Evolutionary conservation across 1,284 basidiomycete genomes (phyloP), one percentile per base, ranked within the genome.

Genomic region (Phlebopus sp.): DNA sequence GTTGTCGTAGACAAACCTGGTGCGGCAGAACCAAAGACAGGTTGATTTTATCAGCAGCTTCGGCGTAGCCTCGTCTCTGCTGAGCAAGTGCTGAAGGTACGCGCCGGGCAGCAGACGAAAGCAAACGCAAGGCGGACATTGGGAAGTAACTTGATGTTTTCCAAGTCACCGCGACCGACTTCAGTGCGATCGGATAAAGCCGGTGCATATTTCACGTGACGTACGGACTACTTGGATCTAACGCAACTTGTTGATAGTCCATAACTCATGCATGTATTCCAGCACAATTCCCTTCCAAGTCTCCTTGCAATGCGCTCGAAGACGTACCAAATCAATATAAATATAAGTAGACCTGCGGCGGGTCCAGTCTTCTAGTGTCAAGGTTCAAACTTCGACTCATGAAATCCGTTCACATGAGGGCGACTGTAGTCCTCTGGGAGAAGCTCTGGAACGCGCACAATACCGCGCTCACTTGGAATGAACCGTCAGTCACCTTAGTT

Each of bases 1-100:
- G 27, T 42, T 11, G 47, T 46, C 37, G 6, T 6, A 31, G 37
- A 81, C 85, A 55, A 53, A 95, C 94, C 78, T 96, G 85, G 74
- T 97, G 93, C 51, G 95, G 94, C 51, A 97, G 83, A 54, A 90
- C 90, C 58, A 97, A 78, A 25, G 92, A 92, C 55, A 97, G 84
- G 60, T 83, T 87, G 56, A 95, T 84, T 77, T 93, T 96, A 69
- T 90, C 90, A 41, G 78, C 76, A 44, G 74, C 86, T 65, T 94
- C 92, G 47, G 94, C 94, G 70, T 97, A 97, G 43, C 90, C 88
- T 68, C 92, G 82, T 57, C 83, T 76, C 47, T 77, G 78, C 17
- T 79, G 54, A 23, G 72, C 58, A 53, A 84, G 71, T 36, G 77
- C 66, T 40, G 77, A 73, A 19, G 78, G 76, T 56, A 72, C 77